These are phyloP conservation scores for Jatropha podagrica DNA, from an alignment of 441 rosid genomes.

Conservation along the genomic window DNA sequence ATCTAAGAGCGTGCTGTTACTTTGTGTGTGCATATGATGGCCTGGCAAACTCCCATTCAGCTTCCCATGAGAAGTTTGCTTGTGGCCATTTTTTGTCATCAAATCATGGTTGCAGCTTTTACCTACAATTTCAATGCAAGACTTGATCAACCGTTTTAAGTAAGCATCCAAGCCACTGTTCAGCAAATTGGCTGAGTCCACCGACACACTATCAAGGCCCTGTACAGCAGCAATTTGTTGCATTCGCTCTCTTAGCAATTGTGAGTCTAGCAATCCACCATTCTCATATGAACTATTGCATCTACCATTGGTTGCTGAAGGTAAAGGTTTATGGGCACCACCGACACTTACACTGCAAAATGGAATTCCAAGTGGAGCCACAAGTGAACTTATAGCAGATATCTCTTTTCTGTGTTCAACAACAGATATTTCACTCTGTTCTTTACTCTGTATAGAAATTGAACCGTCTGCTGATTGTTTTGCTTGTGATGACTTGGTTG, in stretches of 20 bases:
- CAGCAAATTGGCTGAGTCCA: conserved; percentile 60
- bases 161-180: conserved; percentile 58
- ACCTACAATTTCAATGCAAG: conserved; percentile 52
- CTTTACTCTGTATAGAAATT: conserved; percentile 32
- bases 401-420: conserved; percentile 37
- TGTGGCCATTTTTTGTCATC: conserved; percentile 33
- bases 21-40: conserved; percentile 43
- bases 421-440: conserved; percentile 27
- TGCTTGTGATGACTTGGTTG: conserved; percentile 22
- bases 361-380: conserved; percentile 37
- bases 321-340: conserved; percentile 20
- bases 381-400: conserved; percentile 35
- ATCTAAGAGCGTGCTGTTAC: conserved; percentile 40
- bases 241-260: conserved; percentile 63
- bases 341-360: conserved; percentile 33
- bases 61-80: conserved; percentile 49
- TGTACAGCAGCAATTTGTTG: conserved; percentile 57
- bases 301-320: conserved; percentile 31
- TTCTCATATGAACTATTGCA: conserved; percentile 46
- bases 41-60: conserved; percentile 43
- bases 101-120: conserved; percentile 33
- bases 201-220: conserved; percentile 68
- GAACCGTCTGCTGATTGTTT: conserved; percentile 26
- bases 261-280: conserved; percentile 52
- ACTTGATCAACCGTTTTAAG: conserved; percentile 63